Conservation (phyloP, 129 eudicot genomes). For the Arctium minus region DNA sequence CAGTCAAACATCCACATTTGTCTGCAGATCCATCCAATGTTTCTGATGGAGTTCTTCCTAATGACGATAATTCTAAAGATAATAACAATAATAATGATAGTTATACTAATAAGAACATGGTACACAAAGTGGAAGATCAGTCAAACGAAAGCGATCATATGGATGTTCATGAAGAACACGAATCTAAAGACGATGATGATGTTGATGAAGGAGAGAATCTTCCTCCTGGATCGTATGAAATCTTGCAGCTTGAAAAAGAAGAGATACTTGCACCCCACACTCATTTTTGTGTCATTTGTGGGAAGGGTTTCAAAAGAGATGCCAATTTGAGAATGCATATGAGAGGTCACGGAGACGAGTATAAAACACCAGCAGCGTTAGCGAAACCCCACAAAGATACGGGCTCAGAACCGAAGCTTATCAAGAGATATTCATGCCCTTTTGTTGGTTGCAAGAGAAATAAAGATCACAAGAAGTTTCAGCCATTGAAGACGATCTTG, state of each 20-base stretch:
- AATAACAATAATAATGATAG: background rate
- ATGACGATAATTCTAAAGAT: slow-evolving; percentile 3
- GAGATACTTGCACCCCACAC: slow-evolving; percentile 97
- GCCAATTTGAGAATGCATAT: slow-evolving; percentile 94
- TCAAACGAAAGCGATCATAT: slow-evolving; percentile 38
- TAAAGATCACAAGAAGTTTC: slow-evolving; percentile 89
- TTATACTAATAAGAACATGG: slow-evolving; percentile 10
- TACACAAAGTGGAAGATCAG: slow-evolving; percentile 53
- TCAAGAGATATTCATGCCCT: slow-evolving; percentile 93
- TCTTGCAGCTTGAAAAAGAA: slow-evolving; percentile 88
- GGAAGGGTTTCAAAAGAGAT: slow-evolving; percentile 91
- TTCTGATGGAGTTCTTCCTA: slow-evolving; percentile 5
- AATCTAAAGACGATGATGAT: slow-evolving; percentile 69
- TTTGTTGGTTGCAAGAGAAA: slow-evolving; percentile 83
- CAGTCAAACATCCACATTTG: slow-evolving; percentile 44
- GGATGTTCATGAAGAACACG: slow-evolving; percentile 63
- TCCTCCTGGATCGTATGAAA: slow-evolving; percentile 94
- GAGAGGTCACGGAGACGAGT: slow-evolving; percentile 99
- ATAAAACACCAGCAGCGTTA: slow-evolving; percentile 91
- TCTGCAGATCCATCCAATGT: slow-evolving; percentile 23
- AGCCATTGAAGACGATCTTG: slow-evolving; percentile 83
- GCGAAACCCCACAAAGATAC: slow-evolving; percentile 86
- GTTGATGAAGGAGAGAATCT: slow-evolving; percentile 81
- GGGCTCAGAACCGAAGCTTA: slow-evolving; percentile 49
- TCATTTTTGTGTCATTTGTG: slow-evolving; percentile 90